Base-by-base conservation (phyloP, 2,329 filamentous ascomycete species). In the Pseudopithomyces maydicus region DNA sequence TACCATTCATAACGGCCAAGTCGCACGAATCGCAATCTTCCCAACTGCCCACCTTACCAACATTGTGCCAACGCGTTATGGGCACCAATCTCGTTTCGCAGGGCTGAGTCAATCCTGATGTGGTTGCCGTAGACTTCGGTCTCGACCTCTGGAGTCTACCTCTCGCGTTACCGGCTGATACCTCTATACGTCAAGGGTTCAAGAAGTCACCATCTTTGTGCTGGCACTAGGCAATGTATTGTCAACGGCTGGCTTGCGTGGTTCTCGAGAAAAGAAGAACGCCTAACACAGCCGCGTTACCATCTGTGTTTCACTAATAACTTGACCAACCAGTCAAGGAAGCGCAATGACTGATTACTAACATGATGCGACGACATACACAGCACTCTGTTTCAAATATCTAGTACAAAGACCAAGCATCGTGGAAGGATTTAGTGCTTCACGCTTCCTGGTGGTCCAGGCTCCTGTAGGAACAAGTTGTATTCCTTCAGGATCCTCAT, bases 271-370 rank as follows among this genome's bases (percentile, higher is more conserved):
- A 39, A 39, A 39, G n/a, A 48, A 33, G 8, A 19, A 19, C 11
- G 32, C 45, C 15, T 23, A n/a, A 36, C n/a, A 10, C 33, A 22
- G 39, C 52, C 52, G 15, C 41, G 36, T 38, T 36, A 36, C 8
- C 20, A n/a, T 41, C 20, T 54, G 26, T 36, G 44, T 54, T 49
- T 54, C 52, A 54, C 44, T 29, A 54, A 23, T 29, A 42, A 48
- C 43, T 12, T 32, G 43, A 42, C 26, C 36, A 14, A 8, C 52
- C 44, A 39, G 14, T n/a, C 48, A 12, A 20, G 44, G 43, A 23
- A 54, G 48, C 8, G 43, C 14, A 19, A n/a, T 23, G 32, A 3
- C 20, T 11, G 6, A 14, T 20, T 15, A 48, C 12, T 10, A 48
- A 36, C 33, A 17, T 20, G 15, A 17, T 17, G 26, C 4, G 36